Base-by-base conservation (phyloP, 192 early-diverging fungal species). In the Coemansia sp. region DNA sequence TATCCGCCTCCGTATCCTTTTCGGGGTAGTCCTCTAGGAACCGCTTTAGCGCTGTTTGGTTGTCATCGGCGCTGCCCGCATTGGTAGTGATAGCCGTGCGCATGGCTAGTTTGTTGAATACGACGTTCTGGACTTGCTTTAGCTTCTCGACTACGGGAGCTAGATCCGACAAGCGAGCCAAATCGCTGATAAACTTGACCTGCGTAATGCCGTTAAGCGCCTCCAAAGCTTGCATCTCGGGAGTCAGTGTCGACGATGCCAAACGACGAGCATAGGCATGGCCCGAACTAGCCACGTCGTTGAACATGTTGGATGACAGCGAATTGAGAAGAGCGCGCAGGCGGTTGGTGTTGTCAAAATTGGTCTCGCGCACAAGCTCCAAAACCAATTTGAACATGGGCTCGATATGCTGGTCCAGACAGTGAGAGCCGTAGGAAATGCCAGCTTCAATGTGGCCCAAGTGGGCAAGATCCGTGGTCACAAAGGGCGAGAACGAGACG, bases 211-310 rank as follows among this genome's bases (percentile, higher is more conserved):
- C 89, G n/a, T 64, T 62, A 61, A 87, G 61, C 39, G 67, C 32
- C 69, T 92, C 89, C 37, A 60, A 53, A 8, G 71, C 71, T 0
- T 71, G 59, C 40, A 86, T 78, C 37, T 86, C 82, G 32, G 88
- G 88, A 1, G 88, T 84, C 71, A 88, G 58, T 8, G 76, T 85
- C 4, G 91, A 86, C 1, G 80, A 84, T 6, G 93, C 90, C 62
- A 92, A 84, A 1, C 86, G 84, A 50, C 90, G 84, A 2, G 95
- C 95, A 74, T 87, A 96, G 1, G 82, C 67, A 68, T 98, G 96
- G 18, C 96, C 96, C 29, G 85, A 87, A 22, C 89, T 85, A 11
- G 90, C 93, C 32, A 98, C 87, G 4, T 88, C 87, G 67, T 95
- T 94, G 40, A 87, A 91, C 73, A 91, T 83, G 24, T 80, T 85